Conservation (phyloP, 2,329 filamentous ascomycete species). For the Escovopsis weberi region DNA sequence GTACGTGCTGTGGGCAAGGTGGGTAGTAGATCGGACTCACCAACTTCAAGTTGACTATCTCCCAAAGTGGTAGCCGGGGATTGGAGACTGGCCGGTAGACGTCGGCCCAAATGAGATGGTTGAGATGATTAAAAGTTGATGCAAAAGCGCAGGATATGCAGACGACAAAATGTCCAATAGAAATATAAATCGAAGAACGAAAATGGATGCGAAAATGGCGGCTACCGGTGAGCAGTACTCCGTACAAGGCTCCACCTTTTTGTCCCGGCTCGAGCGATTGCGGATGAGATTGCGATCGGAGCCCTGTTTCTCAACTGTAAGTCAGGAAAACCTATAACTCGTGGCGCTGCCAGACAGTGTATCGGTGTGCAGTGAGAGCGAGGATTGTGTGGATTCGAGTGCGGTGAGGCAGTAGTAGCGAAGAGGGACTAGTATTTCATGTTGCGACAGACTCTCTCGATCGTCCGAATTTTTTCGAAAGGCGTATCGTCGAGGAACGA, state of each 20-base stretch:
- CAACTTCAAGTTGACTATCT: no score
- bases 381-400: constrained; percentile 3
- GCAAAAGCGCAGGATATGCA: neutral
- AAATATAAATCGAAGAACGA: neutral
- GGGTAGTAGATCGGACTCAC: no score
- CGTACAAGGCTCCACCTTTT: constrained; percentile 1
- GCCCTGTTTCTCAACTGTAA: neutral
- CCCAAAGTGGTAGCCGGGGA: no score
- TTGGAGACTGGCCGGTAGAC: no score
- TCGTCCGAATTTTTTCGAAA: constrained; percentile 9
- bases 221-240: constrained; percentile 1
- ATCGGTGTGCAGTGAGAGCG: constrained; percentile 2
- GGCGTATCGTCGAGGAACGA: constrained; percentile 14
- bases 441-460: constrained; percentile 6
- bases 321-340: neutral
- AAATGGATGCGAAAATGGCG: constrained; percentile 3
- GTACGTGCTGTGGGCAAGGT: neutral
- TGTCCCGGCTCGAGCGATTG: neutral
- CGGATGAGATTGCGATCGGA: neutral
- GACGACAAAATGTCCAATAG: neutral
- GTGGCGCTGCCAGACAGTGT: neutral
- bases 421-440: constrained; percentile 17
- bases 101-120: no score
- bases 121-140: no score
- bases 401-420: constrained; percentile 14